These are phyloP conservation scores for Xerocomellus intermedius DNA, from an alignment of 768 basidiomycete species.

Conservation along the genomic window DNA sequence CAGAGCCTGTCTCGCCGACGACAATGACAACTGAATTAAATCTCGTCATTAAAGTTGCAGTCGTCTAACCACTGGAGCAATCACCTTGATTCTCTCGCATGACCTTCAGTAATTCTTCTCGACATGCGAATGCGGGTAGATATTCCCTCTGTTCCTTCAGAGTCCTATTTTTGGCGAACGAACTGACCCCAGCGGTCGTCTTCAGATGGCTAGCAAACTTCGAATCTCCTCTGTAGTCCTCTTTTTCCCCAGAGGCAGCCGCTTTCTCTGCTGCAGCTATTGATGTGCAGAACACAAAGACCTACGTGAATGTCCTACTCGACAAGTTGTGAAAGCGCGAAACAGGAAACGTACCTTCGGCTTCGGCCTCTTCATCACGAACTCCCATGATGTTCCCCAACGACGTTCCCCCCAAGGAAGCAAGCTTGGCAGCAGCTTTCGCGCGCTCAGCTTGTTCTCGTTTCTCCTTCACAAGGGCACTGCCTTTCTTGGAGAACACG, in stretches of 20 bases:
- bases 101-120: slow-evolving; percentile 85
- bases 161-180: slow-evolving; percentile 78
- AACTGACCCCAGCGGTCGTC: slow-evolving; percentile 68
- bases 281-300: slow-evolving; percentile 33
- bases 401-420: slow-evolving; percentile 85
- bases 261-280: slow-evolving; percentile 54
- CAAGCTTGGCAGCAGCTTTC: slow-evolving; percentile 94
- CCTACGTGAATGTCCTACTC: slow-evolving; percentile 82
- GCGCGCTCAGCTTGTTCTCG: slow-evolving; percentile 94
- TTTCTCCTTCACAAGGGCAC: slow-evolving; percentile 89
- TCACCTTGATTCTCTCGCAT: slow-evolving; percentile 94
- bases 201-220: slow-evolving; percentile 97
- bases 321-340: slow-evolving; percentile 31
- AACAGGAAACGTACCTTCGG: slow-evolving; percentile 66
- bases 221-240: slow-evolving; percentile 88
- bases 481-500: slow-evolving; percentile 95
- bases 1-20: slow-evolving; percentile 99
- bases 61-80: background rate
- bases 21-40: slow-evolving; percentile 74
- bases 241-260: slow-evolving; percentile 50
- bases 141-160: slow-evolving; percentile 96
- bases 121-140: slow-evolving; percentile 94
- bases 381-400: slow-evolving; percentile 99
- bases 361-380: slow-evolving; percentile 90
- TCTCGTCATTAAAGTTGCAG: background rate